Base-by-base conservation (phyloP, 495 filamentous ascomycete genomes). In the Penicillium steckii region DNA sequence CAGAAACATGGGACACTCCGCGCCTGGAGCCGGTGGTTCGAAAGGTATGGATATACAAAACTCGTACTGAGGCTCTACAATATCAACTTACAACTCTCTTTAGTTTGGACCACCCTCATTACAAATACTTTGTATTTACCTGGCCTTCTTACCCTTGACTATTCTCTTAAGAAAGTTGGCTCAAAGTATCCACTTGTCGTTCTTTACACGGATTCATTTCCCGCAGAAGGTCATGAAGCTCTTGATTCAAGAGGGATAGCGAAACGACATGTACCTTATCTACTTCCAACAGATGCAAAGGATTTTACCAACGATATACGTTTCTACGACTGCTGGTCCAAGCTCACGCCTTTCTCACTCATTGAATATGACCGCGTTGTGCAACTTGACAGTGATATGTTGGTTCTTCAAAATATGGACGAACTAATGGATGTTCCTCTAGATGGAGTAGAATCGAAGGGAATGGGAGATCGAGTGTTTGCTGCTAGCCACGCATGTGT, bases 291-390 rank as follows among this genome's bases (percentile, higher is more conserved):
- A 0, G 62, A 68, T 1, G 57, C 70, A 26, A 85, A 84, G 49
- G 77, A 85, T 65, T 86, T 60, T 44, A 48, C 50, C 40, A 77
- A 85, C 35, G 88, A 92, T 61, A 75, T 80, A 41, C 79, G 90
- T 27, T 93, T 95, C 73, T 84, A 87, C 65, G 88, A 91, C 57
- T 86, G 83, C 77, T 95, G 89, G 88, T 86, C 75, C 65, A 95
- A 95, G 69, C 77, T 95, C n/a, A 82, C 82, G 13, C 80, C 84
- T 1, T 95, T 93, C 62, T 80, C 80, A 10, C 74, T 93, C 7
- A 68, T 70, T 10, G 80, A 88, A 55, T 93, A 88, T 68, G 80
- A 85, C 4, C 77, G 88, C 12, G 78, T 95, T 18, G 82, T 91
- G 15, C 83, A 86, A 64, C 77, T 95, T n/a, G 90, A 95, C 67